A percentile compares a stretch with the other conserved stretches of the same genome.
Conservation (phyloP, 306 rosid genomes). For the Prosopis cineraria region DNA sequence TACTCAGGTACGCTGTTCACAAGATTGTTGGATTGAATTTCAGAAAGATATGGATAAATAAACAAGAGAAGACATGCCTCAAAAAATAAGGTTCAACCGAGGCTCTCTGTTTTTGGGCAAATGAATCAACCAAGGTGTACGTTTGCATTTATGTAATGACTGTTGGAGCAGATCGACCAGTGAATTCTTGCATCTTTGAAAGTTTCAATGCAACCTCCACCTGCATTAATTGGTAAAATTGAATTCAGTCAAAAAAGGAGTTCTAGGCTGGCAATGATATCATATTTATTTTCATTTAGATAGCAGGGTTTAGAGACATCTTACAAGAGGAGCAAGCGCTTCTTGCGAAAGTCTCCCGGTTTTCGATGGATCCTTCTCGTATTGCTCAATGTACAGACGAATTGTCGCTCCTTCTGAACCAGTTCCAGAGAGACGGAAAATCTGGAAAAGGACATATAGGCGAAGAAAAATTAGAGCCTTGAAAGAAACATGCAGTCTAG, state of each 20-base stretch:
- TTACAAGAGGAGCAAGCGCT: constrained; percentile 93
- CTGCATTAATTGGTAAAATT: constrained; percentile 47
- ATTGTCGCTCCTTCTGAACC: constrained; percentile 98
- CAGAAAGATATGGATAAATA: constrained; percentile 3
- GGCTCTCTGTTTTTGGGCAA: no score
- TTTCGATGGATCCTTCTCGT: constrained; percentile 89
- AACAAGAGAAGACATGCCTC: constrained; percentile 35
- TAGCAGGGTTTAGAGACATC: constrained; percentile 32
- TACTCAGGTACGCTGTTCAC: constrained; percentile 30
- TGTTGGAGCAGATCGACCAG: constrained; percentile 92
- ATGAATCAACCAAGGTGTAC: no score
- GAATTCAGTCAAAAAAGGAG: neutral
- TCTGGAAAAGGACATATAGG: constrained; percentile 49
- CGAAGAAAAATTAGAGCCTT: constrained; percentile 3
- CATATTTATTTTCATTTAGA: neutral
- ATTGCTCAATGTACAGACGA: constrained; percentile 95
- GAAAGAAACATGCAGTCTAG: neutral
- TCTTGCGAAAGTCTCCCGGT: constrained; percentile 82
- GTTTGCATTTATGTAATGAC: constrained; percentile 78
- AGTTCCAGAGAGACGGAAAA: constrained; percentile 98
- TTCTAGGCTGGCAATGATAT: neutral
- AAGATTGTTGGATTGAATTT: constrained; percentile 24
- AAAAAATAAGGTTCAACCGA: constrained; percentile 1
- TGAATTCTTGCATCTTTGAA: constrained; percentile 90
- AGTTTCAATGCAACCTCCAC: constrained; percentile 95